Conservation (phyloP, 306 rosid species). For the Prunus mongolica region DNA sequence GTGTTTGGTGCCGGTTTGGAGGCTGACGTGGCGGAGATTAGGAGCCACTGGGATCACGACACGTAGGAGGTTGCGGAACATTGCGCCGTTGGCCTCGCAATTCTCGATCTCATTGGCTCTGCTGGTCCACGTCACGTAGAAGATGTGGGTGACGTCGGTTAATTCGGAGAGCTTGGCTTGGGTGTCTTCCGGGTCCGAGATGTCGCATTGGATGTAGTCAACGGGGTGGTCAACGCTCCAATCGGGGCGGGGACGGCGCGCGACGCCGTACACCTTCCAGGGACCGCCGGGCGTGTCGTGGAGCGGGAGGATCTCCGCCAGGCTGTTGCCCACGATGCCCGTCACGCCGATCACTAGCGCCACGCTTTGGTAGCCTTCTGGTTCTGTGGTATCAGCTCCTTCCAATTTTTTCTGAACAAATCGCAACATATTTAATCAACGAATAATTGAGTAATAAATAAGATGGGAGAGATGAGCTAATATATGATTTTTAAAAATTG, state of each 20-base stretch:
- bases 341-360: slow-evolving; percentile 56
- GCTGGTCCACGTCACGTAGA: slow-evolving; percentile 55
- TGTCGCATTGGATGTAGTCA: slow-evolving; percentile 65
- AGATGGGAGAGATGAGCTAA: no score
- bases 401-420: slow-evolving; percentile 41
- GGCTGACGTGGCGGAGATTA: slow-evolving; percentile 58
- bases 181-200: slow-evolving; percentile 46
- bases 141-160: slow-evolving; percentile 62
- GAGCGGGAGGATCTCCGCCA: slow-evolving; percentile 64
- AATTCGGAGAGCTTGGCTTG: slow-evolving; percentile 49
- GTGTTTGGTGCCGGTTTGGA: slow-evolving; percentile 58
- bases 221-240: slow-evolving; percentile 57
- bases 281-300: slow-evolving; percentile 61
- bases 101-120: slow-evolving; percentile 45
- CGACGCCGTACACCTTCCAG: slow-evolving; percentile 74
- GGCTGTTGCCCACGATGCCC: slow-evolving; percentile 74
- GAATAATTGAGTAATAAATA: no score
- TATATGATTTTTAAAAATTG: no score
- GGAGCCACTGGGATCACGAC: slow-evolving; percentile 53
- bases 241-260: slow-evolving; percentile 56
- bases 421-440: no score
- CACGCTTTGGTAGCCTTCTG: slow-evolving; percentile 37
- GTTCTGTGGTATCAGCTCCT: slow-evolving; percentile 31
- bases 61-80: slow-evolving; percentile 50
- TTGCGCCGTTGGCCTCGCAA: slow-evolving; percentile 51